Evolutionary conservation across 305 asterid species (phyloP).

Genomic region (Fraxinus dipetala): DNA sequence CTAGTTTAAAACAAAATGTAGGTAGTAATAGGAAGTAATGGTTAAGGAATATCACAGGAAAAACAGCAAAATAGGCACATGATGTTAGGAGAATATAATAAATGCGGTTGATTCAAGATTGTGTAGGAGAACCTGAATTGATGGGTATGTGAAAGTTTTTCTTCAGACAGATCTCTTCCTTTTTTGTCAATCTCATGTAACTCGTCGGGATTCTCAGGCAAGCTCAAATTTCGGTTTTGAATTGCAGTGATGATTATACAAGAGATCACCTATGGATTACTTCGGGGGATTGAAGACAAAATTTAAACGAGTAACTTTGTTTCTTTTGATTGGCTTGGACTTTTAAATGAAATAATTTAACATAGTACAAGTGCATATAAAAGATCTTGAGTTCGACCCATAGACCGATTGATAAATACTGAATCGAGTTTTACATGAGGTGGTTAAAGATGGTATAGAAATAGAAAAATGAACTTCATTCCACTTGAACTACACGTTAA

Average conservation of each 20-base stretch:
- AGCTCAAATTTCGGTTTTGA: slow-evolving; percentile 21
- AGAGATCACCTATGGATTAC: not conserved
- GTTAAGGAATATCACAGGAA: not conserved
- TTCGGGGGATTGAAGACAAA: not conserved
- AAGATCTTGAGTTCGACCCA: not conserved
- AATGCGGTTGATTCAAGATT: not conserved
- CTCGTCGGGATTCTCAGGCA: slow-evolving; percentile 22
- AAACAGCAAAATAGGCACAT: not conserved
- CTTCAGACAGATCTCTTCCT: slow-evolving; percentile 21
- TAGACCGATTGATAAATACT: no score
- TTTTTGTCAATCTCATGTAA: slow-evolving; percentile 14
- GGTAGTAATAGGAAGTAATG: not conserved
- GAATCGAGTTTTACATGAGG: no score
- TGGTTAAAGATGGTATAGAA: no score
- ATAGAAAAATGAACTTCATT: no score
- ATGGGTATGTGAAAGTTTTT: slow-evolving; percentile 29
- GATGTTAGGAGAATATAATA: not conserved
- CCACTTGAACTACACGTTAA: not conserved
- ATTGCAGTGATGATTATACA: slow-evolving; percentile 26
- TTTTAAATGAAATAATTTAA: no score
- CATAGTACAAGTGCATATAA: not conserved
- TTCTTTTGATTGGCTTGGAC: not conserved
- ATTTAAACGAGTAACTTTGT: not conserved
- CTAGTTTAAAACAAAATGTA: slow-evolving; percentile 23
- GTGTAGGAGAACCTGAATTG: slow-evolving; percentile 31